A percentile compares a stretch with the other conserved stretches of the same genome.
Evolutionary conservation across 768 basidiomycete species (phyloP).

Genomic region (Termitomyces sp.): DNA sequence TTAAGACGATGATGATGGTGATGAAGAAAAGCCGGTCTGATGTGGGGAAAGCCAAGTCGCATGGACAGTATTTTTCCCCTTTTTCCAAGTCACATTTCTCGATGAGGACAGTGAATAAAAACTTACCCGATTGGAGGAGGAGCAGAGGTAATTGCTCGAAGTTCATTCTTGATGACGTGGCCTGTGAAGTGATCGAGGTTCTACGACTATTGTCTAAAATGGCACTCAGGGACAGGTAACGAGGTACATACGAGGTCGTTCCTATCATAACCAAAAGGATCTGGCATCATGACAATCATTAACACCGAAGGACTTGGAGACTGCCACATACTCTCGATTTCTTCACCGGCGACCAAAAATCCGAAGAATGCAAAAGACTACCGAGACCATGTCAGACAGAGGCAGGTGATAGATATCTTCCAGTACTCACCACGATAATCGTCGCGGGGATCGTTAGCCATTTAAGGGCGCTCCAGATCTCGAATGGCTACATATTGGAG

Average conservation of each 20-base stretch:
- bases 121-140: constrained; percentile 34
- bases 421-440: constrained; percentile 34
- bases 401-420: constrained; percentile 12
- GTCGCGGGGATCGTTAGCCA: constrained; percentile 69
- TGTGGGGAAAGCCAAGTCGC: constrained; percentile 16
- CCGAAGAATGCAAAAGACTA: constrained; percentile 70
- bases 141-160: constrained; percentile 56
- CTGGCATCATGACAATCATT: constrained; percentile 17
- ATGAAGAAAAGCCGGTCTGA: constrained; percentile 14
- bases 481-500: constrained; percentile 48
- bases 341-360: constrained; percentile 69
- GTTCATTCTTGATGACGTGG: constrained; percentile 65
- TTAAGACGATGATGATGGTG: constrained; percentile 9
- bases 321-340: constrained; percentile 61
- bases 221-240: background rate
- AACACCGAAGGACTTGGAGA: constrained; percentile 1
- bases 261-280: constrained; percentile 62
- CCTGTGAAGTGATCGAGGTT: constrained; percentile 71
- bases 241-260: constrained; percentile 53
- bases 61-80: constrained; percentile 8
- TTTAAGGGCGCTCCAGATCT: constrained; percentile 47
- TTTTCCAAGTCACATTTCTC: constrained; percentile 10
- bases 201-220: constrained; percentile 17
- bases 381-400: background rate
- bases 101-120: background rate